Evolutionary conservation across 2,329 filamentous ascomycete genomes (phyloP), one percentile per base, ranked within the genome.

Genomic region (Trichoderma pleuroti): DNA sequence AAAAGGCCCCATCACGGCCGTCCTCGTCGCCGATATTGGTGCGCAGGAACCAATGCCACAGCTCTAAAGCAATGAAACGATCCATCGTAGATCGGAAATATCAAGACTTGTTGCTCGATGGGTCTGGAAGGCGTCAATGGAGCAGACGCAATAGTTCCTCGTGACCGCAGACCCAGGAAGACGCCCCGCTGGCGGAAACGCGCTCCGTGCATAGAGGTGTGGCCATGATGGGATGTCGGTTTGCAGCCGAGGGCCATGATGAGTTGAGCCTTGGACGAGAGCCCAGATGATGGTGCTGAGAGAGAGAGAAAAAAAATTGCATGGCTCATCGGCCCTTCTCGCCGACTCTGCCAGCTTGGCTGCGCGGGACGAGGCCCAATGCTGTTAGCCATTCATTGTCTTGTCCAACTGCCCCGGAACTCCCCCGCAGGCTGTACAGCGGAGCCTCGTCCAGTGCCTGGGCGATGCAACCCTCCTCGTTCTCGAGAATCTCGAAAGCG

Each of bases 51-150:
- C 21, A 67, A 56, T 67, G 32, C 57, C 63, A 70, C 70, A 21
- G 32, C 24, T 56, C 30, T 30, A 24, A 63, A 62, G 70, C 63
- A 71, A 71, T 71, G 70, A 36, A 71, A 71, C 70, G 34, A 68
- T 71, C 63, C 62, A 71, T 71, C 70, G 61, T 71, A 71, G 70
- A 71, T 71, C 70, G 61, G 63, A 46, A 71, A 68, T 54, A 32
- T 46, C 54, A 57, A 67, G 24, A 26, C 68, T 49, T 60, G 28
- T 42, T 42, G 24, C 14, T 57, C 14, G 56, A 70, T 61, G 30
- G 54, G 60, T 21, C 56, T 56, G 39, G 62, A 67, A 42, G 63
- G 64, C 63, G 64, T 60, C 60, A 30, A 70, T 63, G 61, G 46
- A 66, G 62, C 30, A 70, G 24, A 24, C 69, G 52, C 46, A 61